Conservation (phyloP, 345 rosid species). For the Eucalyptus sideroxylon region DNA sequence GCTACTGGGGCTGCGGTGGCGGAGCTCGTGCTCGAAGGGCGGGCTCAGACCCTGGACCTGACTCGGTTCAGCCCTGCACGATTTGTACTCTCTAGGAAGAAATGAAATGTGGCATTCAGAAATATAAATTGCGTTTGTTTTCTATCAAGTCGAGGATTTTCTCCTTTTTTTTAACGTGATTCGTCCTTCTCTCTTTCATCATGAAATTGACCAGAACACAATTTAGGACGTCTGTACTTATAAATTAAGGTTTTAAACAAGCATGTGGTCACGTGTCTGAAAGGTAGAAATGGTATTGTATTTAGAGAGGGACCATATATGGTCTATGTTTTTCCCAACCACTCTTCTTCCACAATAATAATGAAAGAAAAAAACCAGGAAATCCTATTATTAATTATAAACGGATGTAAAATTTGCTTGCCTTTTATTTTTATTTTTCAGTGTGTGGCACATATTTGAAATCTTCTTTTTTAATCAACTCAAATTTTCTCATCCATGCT, state of each 20-base stretch:
- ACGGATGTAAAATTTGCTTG: neutral
- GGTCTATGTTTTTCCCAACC: neutral
- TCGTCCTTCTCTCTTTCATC: neutral
- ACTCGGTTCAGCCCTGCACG: conserved; percentile 63
- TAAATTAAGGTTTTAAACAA: neutral
- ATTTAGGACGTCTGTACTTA: neutral
- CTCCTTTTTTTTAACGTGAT: neutral
- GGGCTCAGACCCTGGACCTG: conserved; percentile 51
- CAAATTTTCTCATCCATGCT: neutral
- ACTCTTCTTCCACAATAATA: neutral
- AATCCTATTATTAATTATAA: neutral
- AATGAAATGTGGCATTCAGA: neutral
- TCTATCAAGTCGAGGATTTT: neutral
- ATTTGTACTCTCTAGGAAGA: conserved; percentile 7
- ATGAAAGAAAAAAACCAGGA: neutral
- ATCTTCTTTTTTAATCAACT: neutral
- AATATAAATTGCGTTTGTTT: neutral
- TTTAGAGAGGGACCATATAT: neutral
- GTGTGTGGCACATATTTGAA: neutral
- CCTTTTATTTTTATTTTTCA: accelerated
- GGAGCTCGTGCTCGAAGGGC: conserved; percentile 62
- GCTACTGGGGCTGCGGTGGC: conserved; percentile 88
- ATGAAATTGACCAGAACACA: neutral
- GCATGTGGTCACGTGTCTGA: neutral
- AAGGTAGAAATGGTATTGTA: neutral